Evolutionary conservation across 805 yeast species (phyloP), one percentile per base, ranked within the genome.

Genomic region (Teunomyces cretensis): DNA sequence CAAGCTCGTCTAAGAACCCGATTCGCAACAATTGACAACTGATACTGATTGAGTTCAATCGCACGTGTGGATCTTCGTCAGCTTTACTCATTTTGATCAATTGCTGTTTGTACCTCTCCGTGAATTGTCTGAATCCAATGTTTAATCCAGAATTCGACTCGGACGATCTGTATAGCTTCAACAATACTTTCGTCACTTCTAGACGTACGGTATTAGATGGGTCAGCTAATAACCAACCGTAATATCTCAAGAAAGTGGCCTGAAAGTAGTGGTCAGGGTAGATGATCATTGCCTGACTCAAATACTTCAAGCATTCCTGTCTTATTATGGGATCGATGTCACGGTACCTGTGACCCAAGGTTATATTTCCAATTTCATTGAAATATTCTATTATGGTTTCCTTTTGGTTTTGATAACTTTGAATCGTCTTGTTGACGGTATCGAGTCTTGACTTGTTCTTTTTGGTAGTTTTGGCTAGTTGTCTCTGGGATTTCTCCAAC

Each of bases 201-300:
- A 72, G 59, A 52, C 96, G 75, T 1, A 88, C 95, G 2, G 59
- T 50, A 9, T 76, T 62, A 12, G 78, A 75, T 2, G 80, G 70
- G 57, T 90, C 97, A n/a, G 91, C 82, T 33, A 91, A 67, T 28
- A 88, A 70, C 95, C 95, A 86, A 4, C 96, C 96, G 56, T 86
- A 75, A 61, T 86, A 88, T 50, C 90, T 77, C 50, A 89, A 71
- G 56, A 82, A 88, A 1, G 83, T 70, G 9, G 84, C 82, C 48
- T 81, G 86, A 51, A 86, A 76, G 55, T 86, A 89, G 43, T 73
- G 67, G 46, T 85, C 90, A 0, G 96, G 95, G 49, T 77, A 78
- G 6, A 67, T 58, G n/a, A 76, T 72, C 66, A 88, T 86, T 88
- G 96, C 86, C 13, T 64, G 68, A n/a, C 88, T 81, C 41, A 90